phyloP scores from a whole-genome alignment of 768 basidiomycete genomes.

The Pleurotus cornucopiae region DNA sequence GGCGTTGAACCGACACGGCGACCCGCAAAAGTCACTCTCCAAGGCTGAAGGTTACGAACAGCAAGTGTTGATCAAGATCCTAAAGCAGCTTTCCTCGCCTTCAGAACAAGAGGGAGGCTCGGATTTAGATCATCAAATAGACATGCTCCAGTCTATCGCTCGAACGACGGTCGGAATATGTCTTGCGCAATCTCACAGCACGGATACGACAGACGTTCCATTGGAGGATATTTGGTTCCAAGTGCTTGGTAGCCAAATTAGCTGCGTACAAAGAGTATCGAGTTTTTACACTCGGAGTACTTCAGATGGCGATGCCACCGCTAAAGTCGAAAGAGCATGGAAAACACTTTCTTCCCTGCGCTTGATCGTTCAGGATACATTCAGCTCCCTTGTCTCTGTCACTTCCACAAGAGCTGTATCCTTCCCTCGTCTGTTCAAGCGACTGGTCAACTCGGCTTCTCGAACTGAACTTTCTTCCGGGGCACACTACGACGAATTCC shows the following conservation, averaged over 20 bases:
- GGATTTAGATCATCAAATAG: constrained; percentile 32
- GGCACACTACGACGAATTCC: constrained; percentile 85
- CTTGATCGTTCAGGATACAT: constrained; percentile 77
- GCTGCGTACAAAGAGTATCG: constrained; percentile 69
- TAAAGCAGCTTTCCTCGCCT: constrained; percentile 27
- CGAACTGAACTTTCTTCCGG: constrained; percentile 44
- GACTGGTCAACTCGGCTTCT: constrained; percentile 75
- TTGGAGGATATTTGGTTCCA: constrained; percentile 90
- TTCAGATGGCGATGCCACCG: constrained; percentile 1
- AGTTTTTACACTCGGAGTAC: constrained; percentile 26
- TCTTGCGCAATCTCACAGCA: constrained; percentile 53
- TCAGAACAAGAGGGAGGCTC: constrained; percentile 12
- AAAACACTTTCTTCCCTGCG: constrained; percentile 53
- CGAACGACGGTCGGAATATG: constrained; percentile 66
- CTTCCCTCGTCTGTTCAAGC: constrained; percentile 89
- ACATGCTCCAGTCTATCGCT: constrained; percentile 55
- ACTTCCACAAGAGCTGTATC: constrained; percentile 77
- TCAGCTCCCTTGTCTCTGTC: constrained; percentile 79
- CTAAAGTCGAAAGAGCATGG: constrained; percentile 19
- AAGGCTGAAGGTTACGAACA: constrained; percentile 62
- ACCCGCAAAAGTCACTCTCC: constrained; percentile 59
- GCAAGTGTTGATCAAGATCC: constrained; percentile 40
- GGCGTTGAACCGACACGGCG: constrained; percentile 63
- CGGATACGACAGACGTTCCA: constrained; percentile 34
- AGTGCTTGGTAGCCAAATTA: constrained; percentile 77